Conservation (phyloP, 1,284 basidiomycete genomes). For the Ustilago tritici region DNA sequence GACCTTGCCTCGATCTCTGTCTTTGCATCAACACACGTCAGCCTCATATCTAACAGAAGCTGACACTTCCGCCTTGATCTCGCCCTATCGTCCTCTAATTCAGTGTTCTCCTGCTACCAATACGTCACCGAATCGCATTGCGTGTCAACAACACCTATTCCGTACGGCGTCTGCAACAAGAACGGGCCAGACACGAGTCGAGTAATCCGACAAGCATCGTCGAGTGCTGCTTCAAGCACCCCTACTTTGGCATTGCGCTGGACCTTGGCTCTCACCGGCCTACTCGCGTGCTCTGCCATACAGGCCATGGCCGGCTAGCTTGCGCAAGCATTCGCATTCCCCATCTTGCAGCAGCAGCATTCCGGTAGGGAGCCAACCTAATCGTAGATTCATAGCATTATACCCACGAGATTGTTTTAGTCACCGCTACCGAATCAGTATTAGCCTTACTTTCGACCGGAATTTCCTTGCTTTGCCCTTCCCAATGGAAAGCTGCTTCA, state of each 20-base stretch:
- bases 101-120: constrained; percentile 56
- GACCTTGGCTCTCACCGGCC: constrained; percentile 15
- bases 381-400: constrained; percentile 17
- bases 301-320: constrained; percentile 12
- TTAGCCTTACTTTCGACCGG: neutral
- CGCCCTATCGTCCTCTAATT: neutral
- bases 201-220: constrained; percentile 17
- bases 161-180: constrained; percentile 48
- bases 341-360: neutral
- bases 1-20: too few relatives aligned
- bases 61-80: neutral
- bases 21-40: too few relatives aligned
- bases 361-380: neutral
- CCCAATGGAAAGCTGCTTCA: neutral
- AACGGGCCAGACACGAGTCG: constrained; percentile 47
- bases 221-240: constrained; percentile 11
- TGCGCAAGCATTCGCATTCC: neutral
- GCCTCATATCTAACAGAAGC: neutral
- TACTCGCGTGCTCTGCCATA: constrained; percentile 30
- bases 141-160: constrained; percentile 41
- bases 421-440: neutral
- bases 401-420: constrained; percentile 23
- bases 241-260: constrained; percentile 19
- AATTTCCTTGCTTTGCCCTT: neutral
- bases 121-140: constrained; percentile 53